Base-by-base conservation (phyloP, 2,329 filamentous ascomycete species). In the Plectosphaerella cucumerina region DNA sequence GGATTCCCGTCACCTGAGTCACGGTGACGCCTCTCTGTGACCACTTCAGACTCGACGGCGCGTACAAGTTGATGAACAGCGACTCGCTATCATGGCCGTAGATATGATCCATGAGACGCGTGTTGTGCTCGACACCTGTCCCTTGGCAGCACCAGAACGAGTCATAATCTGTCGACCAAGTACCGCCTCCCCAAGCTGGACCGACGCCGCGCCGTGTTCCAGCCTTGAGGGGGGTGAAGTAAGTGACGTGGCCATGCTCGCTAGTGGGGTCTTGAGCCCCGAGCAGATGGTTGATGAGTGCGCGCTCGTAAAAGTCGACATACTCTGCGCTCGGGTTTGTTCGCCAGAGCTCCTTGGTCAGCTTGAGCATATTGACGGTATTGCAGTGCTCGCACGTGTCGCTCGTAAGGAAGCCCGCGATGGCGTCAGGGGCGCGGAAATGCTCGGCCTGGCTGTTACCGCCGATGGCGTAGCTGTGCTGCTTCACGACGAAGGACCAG, bases 311-410 rank as follows among this genome's bases (percentile, higher is more conserved):
- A 56, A 69, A 80, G 61, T 80, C 76, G 54, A 80, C 78, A 59
- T 79, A 79, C 1, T 63, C 60, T 3, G 70, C 60, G 17, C 63
- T 61, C 0, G 75, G 74, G 23, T 75, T 65, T 31, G 71, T 60
- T 2, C 67, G 61, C 71, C 72, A 81, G 5, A 81, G 66, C 50
- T 80, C 75, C 1, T 75, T 69, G 0, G 77, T 78, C 34, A 81
- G 61, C 58, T 80, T 80, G 44, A 80, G 72, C 77, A 80, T 81
- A 56, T 81, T 81, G 59, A 80, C 79, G 0, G 74, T 76, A 59
- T 80, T 80, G 62, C 77, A 80, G 2, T 69, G 69, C 60, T 81
- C 77, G 43, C 69, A 71, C 0, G 76, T 79, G 57, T 81, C 77
- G 0, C 62, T 57, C 4, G 60, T 61, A 11, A 81, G 63, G 48